Percentiles rank a stretch among this genome's conserved stretches.
Evolutionary conservation across 2,329 filamentous ascomycete genomes (phyloP).

Genomic region (Clarireedia hainanense): DNA sequence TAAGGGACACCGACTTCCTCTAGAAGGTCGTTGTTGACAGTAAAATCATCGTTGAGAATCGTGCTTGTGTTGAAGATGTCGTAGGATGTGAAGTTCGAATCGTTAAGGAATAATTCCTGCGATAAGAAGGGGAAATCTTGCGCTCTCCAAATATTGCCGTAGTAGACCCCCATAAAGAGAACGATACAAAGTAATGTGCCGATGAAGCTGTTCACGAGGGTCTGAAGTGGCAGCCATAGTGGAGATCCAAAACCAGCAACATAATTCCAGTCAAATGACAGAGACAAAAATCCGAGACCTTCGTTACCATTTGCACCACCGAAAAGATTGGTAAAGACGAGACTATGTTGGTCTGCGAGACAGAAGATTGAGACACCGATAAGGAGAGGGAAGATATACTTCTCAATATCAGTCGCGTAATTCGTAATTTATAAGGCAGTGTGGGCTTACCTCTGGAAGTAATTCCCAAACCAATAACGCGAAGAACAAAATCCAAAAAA

Average conservation of each 20-base stretch:
- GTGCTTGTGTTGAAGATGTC: slow-evolving; percentile 36
- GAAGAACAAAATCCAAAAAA: slow-evolving; percentile 27
- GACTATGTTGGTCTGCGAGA: slow-evolving; percentile 35
- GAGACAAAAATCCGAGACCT: slow-evolving; percentile 30
- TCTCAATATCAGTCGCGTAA: not conserved
- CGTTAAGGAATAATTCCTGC: slow-evolving; percentile 33
- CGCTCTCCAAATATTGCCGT: slow-evolving; percentile 35
- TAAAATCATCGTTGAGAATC: slow-evolving; percentile 33
- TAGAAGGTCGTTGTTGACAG: slow-evolving; percentile 32
- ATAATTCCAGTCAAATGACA: slow-evolving; percentile 39
- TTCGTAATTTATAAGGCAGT: not conserved
- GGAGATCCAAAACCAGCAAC: slow-evolving; percentile 25
- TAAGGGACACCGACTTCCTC: slow-evolving; percentile 34
- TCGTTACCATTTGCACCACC: slow-evolving; percentile 40
- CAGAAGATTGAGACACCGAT: slow-evolving; percentile 45
- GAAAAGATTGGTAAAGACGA: slow-evolving; percentile 41
- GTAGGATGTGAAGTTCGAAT: slow-evolving; percentile 31
- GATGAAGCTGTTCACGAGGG: slow-evolving; percentile 28
- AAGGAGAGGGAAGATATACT: slow-evolving; percentile 30
- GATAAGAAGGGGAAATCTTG: slow-evolving; percentile 37
- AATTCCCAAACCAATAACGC: slow-evolving; percentile 9
- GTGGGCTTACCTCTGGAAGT: slow-evolving; percentile 8
- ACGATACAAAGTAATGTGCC: slow-evolving; percentile 30
- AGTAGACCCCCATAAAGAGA: slow-evolving; percentile 34
- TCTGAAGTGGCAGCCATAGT: slow-evolving; percentile 28